Evolutionary conservation across 2,329 filamentous ascomycete genomes (phyloP), one percentile per base, ranked within the genome.

Genomic region (Grosmannia serpens): DNA sequence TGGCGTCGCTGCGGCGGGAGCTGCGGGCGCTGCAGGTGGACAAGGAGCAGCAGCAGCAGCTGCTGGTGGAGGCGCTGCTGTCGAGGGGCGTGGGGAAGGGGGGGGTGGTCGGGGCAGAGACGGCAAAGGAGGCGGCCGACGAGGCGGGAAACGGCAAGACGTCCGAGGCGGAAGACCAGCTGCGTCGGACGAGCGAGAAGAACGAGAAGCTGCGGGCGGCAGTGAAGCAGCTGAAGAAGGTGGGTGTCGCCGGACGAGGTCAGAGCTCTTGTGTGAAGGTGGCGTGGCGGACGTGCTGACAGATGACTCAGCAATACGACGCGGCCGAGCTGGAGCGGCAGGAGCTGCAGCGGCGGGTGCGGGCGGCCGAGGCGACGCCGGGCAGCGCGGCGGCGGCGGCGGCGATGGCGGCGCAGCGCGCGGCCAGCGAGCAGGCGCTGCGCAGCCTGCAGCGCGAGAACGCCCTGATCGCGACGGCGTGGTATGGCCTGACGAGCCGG

Each of bases 401-500:
- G 33, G 53, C 52, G 13, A 51, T 59, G 41, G 44, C 57, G 53
- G 57, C 57, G 0, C 58, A 59, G 55, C 65, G 82, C 77, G 76
- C 77, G 50, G 73, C 77, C 58, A 71, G 70, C 62, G 80, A 83
- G 53, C 74, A 80, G 66, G 73, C 76, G 55, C 80, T 88, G 67
- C 82, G 83, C 64, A 88, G 85, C 65, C 79, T 95, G 60, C 81
- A 87, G 69, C 82, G 87, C 65, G 89, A 95, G 71, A 90, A 89
- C 69, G 80, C 80, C 46, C 79, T 94, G 68, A 89, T 95, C 66
- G 78, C 86, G 29, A 87, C 85, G n/a, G 89, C 89, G 2, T 95
- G 88, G 88, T 91, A 91, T 73, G 88, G 92, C 70, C 80, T 94
- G 66, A 85, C 86, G 29, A 85, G 80, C 68, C 79, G 89, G 56